Percentiles rank a stretch among this genome's conserved stretches.
Evolutionary conservation across 2,329 filamentous ascomycete genomes (phyloP).

Genomic region (Triangularia setosa): DNA sequence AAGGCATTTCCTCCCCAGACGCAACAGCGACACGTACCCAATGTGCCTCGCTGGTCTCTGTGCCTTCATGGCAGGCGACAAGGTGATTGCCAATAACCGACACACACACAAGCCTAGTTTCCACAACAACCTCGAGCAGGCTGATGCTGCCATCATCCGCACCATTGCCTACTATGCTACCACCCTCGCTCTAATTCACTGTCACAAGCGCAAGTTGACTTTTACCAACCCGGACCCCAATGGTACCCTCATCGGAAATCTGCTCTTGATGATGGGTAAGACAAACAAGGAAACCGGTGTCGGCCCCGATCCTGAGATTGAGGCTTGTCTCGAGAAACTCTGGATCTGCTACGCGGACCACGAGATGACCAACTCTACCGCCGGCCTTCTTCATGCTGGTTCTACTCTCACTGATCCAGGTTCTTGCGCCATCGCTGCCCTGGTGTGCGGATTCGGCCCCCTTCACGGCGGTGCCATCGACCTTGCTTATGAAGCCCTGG

Average conservation of each 20-base stretch:
- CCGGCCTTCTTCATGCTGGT: conserved; percentile 1
- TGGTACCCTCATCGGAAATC: conserved; percentile 1
- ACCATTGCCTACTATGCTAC: conserved; percentile 4
- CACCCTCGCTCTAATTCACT: conserved; percentile 1
- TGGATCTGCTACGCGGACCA: conserved; percentile 7
- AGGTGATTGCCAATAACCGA: neutral
- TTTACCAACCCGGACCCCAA: conserved; percentile 5
- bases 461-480: conserved; percentile 11
- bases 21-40: conserved; percentile 3
- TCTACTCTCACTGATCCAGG: conserved; percentile 3
- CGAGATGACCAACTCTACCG: conserved; percentile 10
- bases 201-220: neutral
- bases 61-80: conserved; percentile 6
- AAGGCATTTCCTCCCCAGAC: neutral
- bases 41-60: conserved; percentile 6
- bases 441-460: conserved; percentile 1
- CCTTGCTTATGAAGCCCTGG: conserved; percentile 2
- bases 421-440: neutral
- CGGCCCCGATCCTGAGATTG: neutral
- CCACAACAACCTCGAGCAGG: conserved; percentile 3
- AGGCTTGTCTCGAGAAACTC: conserved; percentile 1
- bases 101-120: neutral
- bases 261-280: conserved; percentile 7
- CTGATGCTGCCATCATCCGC: conserved; percentile 2
- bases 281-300: neutral